Evolutionary conservation across 2,329 filamentous ascomycete species (phyloP).

Genomic region (Venturia asperata): DNA sequence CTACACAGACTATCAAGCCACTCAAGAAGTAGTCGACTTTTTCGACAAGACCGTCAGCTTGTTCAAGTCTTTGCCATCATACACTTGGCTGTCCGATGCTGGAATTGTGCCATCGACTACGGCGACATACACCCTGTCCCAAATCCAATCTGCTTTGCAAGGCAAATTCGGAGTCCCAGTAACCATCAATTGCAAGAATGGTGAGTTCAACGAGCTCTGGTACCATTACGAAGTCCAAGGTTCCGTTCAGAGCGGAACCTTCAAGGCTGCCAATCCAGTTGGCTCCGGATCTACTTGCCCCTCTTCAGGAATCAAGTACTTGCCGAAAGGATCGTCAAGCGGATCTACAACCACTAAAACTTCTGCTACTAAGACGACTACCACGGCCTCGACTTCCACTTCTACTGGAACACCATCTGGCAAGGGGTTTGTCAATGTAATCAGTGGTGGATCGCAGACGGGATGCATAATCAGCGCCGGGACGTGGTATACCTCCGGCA

Average conservation of each 20-base stretch:
- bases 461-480: conserved; percentile 64
- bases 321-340: conserved; percentile 45
- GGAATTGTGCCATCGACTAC: conserved; percentile 50
- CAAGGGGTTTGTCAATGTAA: conserved; percentile 53
- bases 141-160: conserved; percentile 54
- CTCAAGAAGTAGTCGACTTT: conserved; percentile 61
- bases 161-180: conserved; percentile 47
- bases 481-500: conserved; percentile 60
- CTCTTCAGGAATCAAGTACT: conserved; percentile 54
- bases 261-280: conserved; percentile 50
- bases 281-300: conserved; percentile 58
- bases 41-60: conserved; percentile 59
- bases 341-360: conserved; percentile 30
- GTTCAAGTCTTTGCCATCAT: conserved; percentile 60
- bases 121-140: conserved; percentile 51
- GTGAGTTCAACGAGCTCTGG: conserved; percentile 48
- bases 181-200: conserved; percentile 50
- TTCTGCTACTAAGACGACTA: conserved; percentile 24
- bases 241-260: conserved; percentile 54
- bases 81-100: conserved; percentile 54
- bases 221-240: conserved; percentile 58
- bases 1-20: conserved; percentile 51
- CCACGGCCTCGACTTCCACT: conserved; percentile 29
- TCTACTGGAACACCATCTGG: conserved; percentile 39
- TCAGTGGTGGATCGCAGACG: conserved; percentile 40